Base-by-base conservation (phyloP, 78 protist genomes). In the Dictyostelium brefeldianum region DNA sequence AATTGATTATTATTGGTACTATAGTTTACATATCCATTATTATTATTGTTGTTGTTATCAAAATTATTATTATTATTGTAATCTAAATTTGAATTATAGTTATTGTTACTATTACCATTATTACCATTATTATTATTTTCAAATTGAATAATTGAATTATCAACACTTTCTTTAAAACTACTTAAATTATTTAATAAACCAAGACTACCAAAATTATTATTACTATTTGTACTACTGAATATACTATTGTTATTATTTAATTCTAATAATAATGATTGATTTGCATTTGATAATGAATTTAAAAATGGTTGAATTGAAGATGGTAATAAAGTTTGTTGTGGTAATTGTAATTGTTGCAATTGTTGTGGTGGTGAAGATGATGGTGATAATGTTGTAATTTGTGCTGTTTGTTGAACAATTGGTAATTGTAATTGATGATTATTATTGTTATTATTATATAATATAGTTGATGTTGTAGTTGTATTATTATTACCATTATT, bases 11-110 rank as follows among this genome's bases (percentile, higher is more conserved):
- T 75, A 5, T 0, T 1, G 31, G 0, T 29, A n/a, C 29, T n/a
- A 67, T 78, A 20, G 25, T 78, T 78, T 7, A 5, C 43, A 41
- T 51, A 27, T 17, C 8, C 56, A 56, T n/a, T 56, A 69, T 25
- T 69, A 51, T 46, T 83, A 10, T 46, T 82, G 43, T 82, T 82
- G 15, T 64, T 56, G 43, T 20, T 83, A 65, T 65, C 65, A 83
- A 3, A 15, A 83, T 69, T 67, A 29, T 43, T 47, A 47, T 20
- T 67, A 67, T 29, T 41, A 46, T 3, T n/a, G 17, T 4, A 12
- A 65, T 17, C 41, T n/a, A 27, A 57, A 41, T 46, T 59, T 36
- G n/a, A 12, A 59, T 5, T n/a, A 14, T 41, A 7, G 7, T 31
- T 57, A 69, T 11, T 56, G 2, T 48, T 80, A 14, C 15, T 10